phyloP scores from a whole-genome alignment of 495 filamentous ascomycete species.

The Articulospora tetracladia region DNA sequence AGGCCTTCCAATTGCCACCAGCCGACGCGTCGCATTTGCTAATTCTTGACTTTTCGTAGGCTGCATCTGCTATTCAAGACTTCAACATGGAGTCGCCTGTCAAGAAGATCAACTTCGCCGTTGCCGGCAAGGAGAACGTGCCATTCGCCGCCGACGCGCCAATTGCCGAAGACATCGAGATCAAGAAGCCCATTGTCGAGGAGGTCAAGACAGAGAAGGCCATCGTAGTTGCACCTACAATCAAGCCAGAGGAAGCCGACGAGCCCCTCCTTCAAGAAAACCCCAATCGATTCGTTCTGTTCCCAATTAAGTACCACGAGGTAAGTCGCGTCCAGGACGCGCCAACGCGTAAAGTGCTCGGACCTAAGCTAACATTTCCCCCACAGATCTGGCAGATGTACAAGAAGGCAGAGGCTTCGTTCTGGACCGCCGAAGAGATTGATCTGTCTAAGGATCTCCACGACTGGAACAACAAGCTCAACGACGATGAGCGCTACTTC shows the following conservation, averaged over 20 bases:
- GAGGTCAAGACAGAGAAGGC: slow-evolving; percentile 41
- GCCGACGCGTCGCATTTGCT: slow-evolving; percentile 28
- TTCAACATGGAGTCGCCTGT: slow-evolving; percentile 91
- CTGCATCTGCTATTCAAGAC: slow-evolving; percentile 77
- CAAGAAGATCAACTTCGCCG: slow-evolving; percentile 80
- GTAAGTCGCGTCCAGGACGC: slow-evolving; percentile 62
- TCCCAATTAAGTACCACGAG: slow-evolving; percentile 99
- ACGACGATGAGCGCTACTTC: slow-evolving; percentile 96
- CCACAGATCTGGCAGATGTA: slow-evolving; percentile 99
- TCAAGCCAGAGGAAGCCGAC: slow-evolving; percentile 68
- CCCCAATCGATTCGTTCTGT: slow-evolving; percentile 92
- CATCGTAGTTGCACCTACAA: slow-evolving; percentile 49
- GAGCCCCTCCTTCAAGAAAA: slow-evolving; percentile 96
- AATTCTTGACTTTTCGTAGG: slow-evolving; percentile 47
- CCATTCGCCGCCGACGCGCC: slow-evolving; percentile 53
- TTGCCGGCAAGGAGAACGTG: slow-evolving; percentile 79
- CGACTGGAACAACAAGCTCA: slow-evolving; percentile 98
- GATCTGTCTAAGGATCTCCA: slow-evolving; percentile 97
- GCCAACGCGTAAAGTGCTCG: slow-evolving; percentile 65
- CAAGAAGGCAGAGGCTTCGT: slow-evolving; percentile 99
- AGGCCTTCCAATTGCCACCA: slow-evolving; percentile 40
- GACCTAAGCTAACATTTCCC: slow-evolving; percentile 21
- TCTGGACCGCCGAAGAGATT: slow-evolving; percentile 99
- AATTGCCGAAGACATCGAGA: slow-evolving; percentile 50
- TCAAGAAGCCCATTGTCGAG: slow-evolving; percentile 45